Evolutionary conservation across 1,284 basidiomycete genomes (phyloP).

Genomic region (Mycena sp.): DNA sequence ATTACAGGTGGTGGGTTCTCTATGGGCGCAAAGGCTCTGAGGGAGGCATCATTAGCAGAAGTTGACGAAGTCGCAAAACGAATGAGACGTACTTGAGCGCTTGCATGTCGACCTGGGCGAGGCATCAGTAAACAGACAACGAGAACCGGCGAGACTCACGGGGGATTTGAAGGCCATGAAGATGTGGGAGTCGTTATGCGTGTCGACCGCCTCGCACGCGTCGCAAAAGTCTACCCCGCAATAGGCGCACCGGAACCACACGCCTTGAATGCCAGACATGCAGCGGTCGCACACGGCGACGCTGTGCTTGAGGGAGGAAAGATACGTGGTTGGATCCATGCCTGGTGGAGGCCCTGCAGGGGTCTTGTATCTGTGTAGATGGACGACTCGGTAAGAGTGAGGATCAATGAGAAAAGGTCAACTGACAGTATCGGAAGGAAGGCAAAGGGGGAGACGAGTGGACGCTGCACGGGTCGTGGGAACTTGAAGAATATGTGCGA

Average conservation of each 20-base stretch:
- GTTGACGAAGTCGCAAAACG: not conserved
- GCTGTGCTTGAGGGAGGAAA: constrained; percentile 70
- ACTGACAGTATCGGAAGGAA: constrained; percentile 78
- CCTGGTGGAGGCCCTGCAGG: constrained; percentile 69
- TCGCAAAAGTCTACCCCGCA: constrained; percentile 86
- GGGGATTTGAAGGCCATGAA: constrained; percentile 89
- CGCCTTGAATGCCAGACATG: constrained; percentile 76
- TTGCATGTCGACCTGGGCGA: constrained; percentile 65
- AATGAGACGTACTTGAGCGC: constrained; percentile 62
- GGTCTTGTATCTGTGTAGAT: constrained; percentile 62
- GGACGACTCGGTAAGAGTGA: constrained; percentile 14
- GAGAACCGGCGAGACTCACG: constrained; percentile 50
- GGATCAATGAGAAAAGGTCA: not conserved
- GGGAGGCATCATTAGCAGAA: not conserved
- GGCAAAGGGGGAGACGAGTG: constrained; percentile 67
- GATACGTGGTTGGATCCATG: constrained; percentile 59
- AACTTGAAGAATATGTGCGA: constrained; percentile 90
- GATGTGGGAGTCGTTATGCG: constrained; percentile 82
- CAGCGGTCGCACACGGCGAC: constrained; percentile 81
- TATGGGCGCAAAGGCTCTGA: constrained; percentile 66
- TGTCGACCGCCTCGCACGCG: constrained; percentile 79
- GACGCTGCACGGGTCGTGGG: constrained; percentile 76
- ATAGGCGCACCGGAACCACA: constrained; percentile 90
- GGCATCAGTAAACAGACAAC: not conserved
- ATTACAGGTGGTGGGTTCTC: constrained; percentile 72